These are phyloP conservation scores for Barnettozyma vustinii DNA, from an alignment of 805 yeast genomes.

Conservation along the genomic window DNA sequence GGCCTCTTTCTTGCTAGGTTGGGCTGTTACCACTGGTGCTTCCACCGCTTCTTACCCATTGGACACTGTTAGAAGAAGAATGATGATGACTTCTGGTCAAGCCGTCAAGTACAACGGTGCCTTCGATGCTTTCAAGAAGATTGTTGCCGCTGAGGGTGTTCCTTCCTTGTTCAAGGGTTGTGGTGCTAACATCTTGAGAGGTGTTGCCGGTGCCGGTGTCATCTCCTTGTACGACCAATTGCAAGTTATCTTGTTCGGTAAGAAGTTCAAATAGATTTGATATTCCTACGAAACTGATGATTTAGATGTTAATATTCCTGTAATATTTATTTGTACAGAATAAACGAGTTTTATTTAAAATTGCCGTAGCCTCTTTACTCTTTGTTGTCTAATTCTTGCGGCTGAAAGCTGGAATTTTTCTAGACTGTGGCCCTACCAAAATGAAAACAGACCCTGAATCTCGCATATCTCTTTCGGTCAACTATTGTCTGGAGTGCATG, in stretches of 20 bases:
- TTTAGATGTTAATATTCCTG: conserved; percentile 14
- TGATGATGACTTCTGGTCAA: conserved; percentile 99
- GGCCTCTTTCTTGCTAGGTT: conserved; percentile 94
- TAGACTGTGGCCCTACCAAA: no score
- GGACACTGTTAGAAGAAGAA: conserved; percentile 99
- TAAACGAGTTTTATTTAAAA: conserved; percentile 2
- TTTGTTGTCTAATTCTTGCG: no score
- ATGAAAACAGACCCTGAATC: no score
- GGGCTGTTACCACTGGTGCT: conserved; percentile 98
- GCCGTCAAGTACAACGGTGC: conserved; percentile 96
- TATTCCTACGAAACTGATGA: conserved; percentile 3
- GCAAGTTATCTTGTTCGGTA: conserved; percentile 92
- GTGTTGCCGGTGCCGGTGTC: conserved; percentile 99
- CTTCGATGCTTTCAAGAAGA: conserved; percentile 84
- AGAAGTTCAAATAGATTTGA: conserved; percentile 65
- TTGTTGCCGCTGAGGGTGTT: conserved; percentile 95
- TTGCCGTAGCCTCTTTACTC: not conserved
- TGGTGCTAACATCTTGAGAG: conserved; percentile 99
- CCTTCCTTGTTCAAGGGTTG: conserved; percentile 95
- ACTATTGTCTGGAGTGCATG: no score
- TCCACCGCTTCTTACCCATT: conserved; percentile 98
- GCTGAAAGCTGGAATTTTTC: no score
- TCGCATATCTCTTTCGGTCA: no score
- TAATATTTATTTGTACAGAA: conserved; percentile 10
- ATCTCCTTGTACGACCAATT: conserved; percentile 96